Conservation (phyloP, 2,329 filamentous ascomycete genomes). For the Monosporascus sp. region DNA sequence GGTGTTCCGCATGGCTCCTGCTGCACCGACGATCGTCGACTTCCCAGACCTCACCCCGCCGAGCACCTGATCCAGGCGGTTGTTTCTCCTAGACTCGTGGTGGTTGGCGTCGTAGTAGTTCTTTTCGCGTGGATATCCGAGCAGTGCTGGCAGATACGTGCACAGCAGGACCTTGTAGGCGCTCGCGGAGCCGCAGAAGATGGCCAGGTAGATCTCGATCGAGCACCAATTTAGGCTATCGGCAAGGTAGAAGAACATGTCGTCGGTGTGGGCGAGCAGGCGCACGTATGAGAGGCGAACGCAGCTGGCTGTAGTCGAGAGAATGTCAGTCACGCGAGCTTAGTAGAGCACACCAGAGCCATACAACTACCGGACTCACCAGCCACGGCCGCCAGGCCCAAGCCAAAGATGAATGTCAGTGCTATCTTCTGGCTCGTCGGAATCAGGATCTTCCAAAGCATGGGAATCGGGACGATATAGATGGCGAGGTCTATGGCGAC, state of each 20-base stretch:
- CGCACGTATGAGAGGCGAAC: slow-evolving; percentile 8
- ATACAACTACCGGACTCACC: background rate
- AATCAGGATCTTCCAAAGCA: slow-evolving; percentile 7
- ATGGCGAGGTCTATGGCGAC: slow-evolving; percentile 8
- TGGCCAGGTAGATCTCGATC: slow-evolving; percentile 9
- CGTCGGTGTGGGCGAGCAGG: slow-evolving; percentile 3
- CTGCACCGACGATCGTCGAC: background rate
- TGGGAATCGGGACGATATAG: slow-evolving; percentile 7
- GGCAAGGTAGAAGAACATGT: slow-evolving; percentile 7
- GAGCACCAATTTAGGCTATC: slow-evolving; percentile 10
- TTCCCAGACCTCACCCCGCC: background rate
- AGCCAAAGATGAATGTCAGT: slow-evolving; percentile 4
- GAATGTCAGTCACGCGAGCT: background rate
- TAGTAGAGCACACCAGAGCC: background rate
- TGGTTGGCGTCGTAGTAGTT: background rate
- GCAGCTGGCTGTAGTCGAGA: slow-evolving; percentile 1
- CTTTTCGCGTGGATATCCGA: background rate
- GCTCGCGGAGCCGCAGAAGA: slow-evolving; percentile 7
- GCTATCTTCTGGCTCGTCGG: slow-evolving; percentile 2
- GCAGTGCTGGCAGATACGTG: slow-evolving; percentile 1
- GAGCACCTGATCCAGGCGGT: slow-evolving; percentile 1
- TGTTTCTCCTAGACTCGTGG: background rate
- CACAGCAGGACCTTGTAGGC: slow-evolving; percentile 2
- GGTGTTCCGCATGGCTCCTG: background rate
- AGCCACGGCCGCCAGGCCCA: slow-evolving; percentile 6